These are phyloP conservation scores for Camelina sativa DNA, from an alignment of 345 rosid species.

Conservation along the genomic window DNA sequence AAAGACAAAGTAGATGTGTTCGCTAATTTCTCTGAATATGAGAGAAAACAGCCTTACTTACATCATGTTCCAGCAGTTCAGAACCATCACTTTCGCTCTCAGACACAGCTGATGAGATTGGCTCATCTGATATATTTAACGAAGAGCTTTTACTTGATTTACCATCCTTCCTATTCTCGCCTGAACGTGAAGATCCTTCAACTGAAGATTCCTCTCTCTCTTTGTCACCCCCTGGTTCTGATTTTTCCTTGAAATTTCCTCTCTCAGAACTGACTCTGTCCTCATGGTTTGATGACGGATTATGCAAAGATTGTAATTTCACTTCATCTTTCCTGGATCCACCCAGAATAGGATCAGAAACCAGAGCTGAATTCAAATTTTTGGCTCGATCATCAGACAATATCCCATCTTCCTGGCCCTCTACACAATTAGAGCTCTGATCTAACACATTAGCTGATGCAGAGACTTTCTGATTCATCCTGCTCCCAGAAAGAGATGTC, in stretches of 20 bases:
- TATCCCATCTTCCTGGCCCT: constrained; percentile 64
- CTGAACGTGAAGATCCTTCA: constrained; percentile 45
- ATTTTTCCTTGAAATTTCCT: constrained; percentile 41
- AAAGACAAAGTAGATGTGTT: constrained; percentile 12
- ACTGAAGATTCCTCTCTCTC: constrained; percentile 40
- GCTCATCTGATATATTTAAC: constrained; percentile 47
- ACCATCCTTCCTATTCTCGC: constrained; percentile 47
- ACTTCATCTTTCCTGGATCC: constrained; percentile 47
- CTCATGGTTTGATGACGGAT: constrained; percentile 31
- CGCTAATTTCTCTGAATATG: not conserved
- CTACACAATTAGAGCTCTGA: constrained; percentile 53
- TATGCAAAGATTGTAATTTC: constrained; percentile 39
- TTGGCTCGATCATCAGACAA: constrained; percentile 53
- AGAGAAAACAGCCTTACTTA: constrained; percentile 52
- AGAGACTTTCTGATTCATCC: constrained; percentile 43
- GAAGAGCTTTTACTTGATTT: constrained; percentile 49
- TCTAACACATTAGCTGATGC: constrained; percentile 44
- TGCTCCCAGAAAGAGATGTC: constrained; percentile 42
- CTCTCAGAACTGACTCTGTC: constrained; percentile 25
- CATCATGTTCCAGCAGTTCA: constrained; percentile 87
- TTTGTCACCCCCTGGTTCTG: constrained; percentile 44
- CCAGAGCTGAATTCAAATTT: constrained; percentile 48
- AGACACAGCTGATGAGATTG: constrained; percentile 50
- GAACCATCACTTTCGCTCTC: constrained; percentile 77
- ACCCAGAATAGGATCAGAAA: constrained; percentile 52